Evolutionary conservation across 371 early-diverging fungal genomes (phyloP), one percentile per base, ranked within the genome.

Genomic region (Aphelidium insulamus): DNA sequence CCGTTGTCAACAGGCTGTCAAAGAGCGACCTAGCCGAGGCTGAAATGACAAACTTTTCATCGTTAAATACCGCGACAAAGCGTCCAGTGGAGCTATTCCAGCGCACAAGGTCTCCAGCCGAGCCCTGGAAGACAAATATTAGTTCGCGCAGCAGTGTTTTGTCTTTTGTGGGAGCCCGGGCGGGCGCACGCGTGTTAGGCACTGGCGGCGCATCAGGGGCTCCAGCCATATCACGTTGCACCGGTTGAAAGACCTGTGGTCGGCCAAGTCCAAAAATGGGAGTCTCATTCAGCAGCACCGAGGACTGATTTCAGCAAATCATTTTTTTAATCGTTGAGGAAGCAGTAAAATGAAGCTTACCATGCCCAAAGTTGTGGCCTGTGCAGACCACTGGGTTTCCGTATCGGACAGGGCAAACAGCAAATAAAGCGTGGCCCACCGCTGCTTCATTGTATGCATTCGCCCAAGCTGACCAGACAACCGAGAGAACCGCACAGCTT

Each of bases 111-210:
- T n/a, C n/a, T n/a, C n/a, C n/a, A n/a, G n/a, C n/a, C n/a, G n/a
- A n/a, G 2, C 86, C 95, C 48, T 90, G 95, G 47, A 88, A 73
- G 10, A 87, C 61, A 46, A 65, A 94, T 5, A 94, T 59, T 32
- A 88, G 48, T 34, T 94, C 95, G 2, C 74, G 65, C 24, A 94
- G 46, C 18, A 87, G 45, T 0, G n/a, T n/a, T n/a, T n/a, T n/a
- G n/a, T n/a, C n/a, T n/a, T n/a, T n/a, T n/a, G n/a, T n/a, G n/a
- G n/a, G n/a, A n/a, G n/a, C n/a, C n/a, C n/a, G n/a, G n/a, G n/a
- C n/a, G n/a, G n/a, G n/a, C n/a, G n/a, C n/a, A n/a, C n/a, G n/a
- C n/a, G n/a, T n/a, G n/a, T n/a, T n/a, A n/a, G n/a, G n/a, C n/a
- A n/a, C n/a, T n/a, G n/a, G n/a, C n/a, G n/a, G n/a, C n/a, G n/a